These are phyloP conservation scores for Pseudogymnoascus destructans DNA, from an alignment of 2,329 filamentous ascomycete genomes.

Conservation along the genomic window DNA sequence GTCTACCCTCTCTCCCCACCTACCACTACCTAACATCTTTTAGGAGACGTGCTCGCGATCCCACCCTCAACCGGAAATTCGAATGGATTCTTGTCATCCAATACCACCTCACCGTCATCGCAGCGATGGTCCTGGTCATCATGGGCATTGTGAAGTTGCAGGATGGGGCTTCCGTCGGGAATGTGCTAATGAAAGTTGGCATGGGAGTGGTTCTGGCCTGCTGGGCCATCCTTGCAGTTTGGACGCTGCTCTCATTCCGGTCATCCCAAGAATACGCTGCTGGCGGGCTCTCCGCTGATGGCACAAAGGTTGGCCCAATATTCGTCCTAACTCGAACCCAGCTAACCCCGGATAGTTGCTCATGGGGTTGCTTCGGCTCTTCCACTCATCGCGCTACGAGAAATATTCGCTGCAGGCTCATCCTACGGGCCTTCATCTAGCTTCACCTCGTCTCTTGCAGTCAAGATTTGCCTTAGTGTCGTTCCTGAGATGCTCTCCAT, in stretches of 20 bases:
- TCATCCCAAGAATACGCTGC: not conserved
- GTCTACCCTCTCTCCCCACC: not conserved
- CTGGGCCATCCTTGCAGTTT: not conserved
- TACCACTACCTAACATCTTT: not conserved
- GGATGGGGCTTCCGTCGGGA: not conserved
- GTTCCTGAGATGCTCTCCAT: not conserved
- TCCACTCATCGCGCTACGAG: not conserved
- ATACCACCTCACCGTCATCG: not conserved
- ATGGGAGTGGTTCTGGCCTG: not conserved
- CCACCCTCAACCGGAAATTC: not conserved
- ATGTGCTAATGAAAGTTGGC: not conserved
- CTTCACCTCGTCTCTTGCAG: constrained; percentile 1
- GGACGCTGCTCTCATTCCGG: not conserved
- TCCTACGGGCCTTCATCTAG: not conserved
- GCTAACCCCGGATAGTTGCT: not conserved
- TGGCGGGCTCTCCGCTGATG: not conserved
- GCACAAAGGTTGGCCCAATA: not conserved
- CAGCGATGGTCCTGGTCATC: not conserved
- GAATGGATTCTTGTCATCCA: constrained; percentile 1
- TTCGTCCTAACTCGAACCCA: not conserved
- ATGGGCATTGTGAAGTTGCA: constrained; percentile 2
- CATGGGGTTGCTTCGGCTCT: not conserved
- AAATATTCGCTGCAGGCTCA: constrained; percentile 1
- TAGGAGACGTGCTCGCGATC: not conserved
- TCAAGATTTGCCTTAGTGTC: not conserved